Evolutionary conservation across 169 alveolate genomes (phyloP).

Genomic region (Eimeria sp.): DNA sequence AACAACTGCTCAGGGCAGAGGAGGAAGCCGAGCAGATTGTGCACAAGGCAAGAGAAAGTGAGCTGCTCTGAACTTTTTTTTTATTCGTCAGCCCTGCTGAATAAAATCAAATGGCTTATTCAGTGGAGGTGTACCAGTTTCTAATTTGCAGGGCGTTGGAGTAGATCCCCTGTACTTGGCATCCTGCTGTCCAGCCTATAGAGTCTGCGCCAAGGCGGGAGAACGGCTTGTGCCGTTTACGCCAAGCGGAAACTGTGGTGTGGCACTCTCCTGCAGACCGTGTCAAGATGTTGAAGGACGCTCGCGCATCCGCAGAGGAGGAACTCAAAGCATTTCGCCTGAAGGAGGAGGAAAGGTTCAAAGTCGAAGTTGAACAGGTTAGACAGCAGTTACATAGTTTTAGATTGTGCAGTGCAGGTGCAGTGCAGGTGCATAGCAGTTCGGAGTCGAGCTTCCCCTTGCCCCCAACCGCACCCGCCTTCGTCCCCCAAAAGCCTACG

Average conservation of each 20-base stretch:
- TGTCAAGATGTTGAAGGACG: conserved; percentile 81
- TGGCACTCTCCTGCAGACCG: conserved; percentile 65
- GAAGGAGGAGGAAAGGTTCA: conserved; percentile 82
- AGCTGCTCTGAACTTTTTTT: not conserved
- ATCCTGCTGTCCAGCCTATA: not conserved
- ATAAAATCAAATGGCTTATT: not conserved
- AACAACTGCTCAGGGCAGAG: conserved; percentile 84
- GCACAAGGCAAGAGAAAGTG: conserved; percentile 83
- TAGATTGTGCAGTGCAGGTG: not conserved
- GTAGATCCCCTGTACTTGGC: not conserved
- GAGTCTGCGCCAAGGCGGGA: not conserved
- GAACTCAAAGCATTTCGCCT: conserved; percentile 82
- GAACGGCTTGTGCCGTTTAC: not conserved
- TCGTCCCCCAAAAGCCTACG: too few relatives aligned
- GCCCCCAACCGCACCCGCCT: too few relatives aligned
- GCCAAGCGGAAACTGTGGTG: not conserved
- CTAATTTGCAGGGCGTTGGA: not conserved
- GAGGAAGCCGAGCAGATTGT: conserved; percentile 84
- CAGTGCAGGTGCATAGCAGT: not conserved
- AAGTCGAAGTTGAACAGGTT: conserved; percentile 81
- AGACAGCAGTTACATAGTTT: not conserved
- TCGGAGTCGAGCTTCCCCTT: too few relatives aligned
- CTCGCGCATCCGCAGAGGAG: conserved; percentile 83
- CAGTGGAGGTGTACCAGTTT: not conserved
- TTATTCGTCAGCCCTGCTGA: not conserved